A percentile compares a stretch with the other conserved stretches of the same genome.
Conservation (phyloP, 2,329 filamentous ascomycete genomes). For the Magnaporthiopsis incrustans region DNA sequence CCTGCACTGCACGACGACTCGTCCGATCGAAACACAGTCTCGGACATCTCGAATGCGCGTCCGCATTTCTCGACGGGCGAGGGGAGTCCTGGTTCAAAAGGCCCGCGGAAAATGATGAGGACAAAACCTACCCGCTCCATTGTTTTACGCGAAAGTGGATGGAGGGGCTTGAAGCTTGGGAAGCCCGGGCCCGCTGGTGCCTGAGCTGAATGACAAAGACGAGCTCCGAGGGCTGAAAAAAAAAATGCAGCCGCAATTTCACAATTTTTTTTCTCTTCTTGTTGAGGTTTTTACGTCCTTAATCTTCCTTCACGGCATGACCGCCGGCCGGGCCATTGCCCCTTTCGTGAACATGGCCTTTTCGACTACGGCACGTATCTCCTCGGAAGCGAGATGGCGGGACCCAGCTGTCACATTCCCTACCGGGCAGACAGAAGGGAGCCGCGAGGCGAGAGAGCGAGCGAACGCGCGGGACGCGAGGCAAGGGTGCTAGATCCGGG, state of each 20-base stretch:
- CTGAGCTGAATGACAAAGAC: neutral
- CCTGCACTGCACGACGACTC: neutral
- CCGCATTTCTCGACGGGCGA: neutral
- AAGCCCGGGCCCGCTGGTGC: too few species aligned
- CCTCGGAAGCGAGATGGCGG: neutral
- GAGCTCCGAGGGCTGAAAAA: neutral
- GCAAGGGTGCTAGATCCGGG: neutral
- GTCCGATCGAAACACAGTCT: neutral
- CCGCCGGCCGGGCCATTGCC: neutral
- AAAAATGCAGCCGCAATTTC: neutral
- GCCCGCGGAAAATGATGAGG: neutral
- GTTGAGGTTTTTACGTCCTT: neutral
- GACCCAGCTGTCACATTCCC: neutral
- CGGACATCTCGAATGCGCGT: neutral
- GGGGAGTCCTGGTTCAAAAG: neutral
- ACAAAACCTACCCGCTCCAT: too few species aligned
- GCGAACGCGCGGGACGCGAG: neutral
- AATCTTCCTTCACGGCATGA: neutral
- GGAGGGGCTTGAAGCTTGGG: too few species aligned
- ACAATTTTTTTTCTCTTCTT: neutral
- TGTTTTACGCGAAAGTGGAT: neutral
- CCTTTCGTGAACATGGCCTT: neutral
- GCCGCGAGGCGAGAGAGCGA: neutral
- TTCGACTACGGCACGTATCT: neutral
- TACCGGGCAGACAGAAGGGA: neutral